Evolutionary conservation across 1,139 yeast genomes (phyloP).

Genomic region (Groenewaldozyma auringiensis): DNA sequence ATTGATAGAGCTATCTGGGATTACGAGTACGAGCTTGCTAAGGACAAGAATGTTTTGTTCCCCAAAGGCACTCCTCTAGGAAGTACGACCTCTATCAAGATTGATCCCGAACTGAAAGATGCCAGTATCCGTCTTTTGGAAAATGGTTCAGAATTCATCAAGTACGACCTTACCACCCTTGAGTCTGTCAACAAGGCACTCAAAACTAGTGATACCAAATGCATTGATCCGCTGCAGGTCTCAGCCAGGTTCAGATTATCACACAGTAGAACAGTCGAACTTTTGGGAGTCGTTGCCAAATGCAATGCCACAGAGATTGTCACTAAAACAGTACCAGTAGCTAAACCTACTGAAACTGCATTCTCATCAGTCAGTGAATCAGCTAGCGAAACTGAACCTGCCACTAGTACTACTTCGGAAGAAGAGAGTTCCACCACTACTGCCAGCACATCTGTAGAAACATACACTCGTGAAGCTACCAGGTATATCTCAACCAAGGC

Average conservation of each 20-base stretch:
- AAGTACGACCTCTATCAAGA: slow-evolving; percentile 9
- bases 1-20: slow-evolving; percentile 46
- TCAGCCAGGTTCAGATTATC: slow-evolving; percentile 23
- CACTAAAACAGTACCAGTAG: neutral
- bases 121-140: slow-evolving; percentile 46
- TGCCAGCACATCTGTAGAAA: neutral
- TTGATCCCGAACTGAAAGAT: slow-evolving; percentile 17
- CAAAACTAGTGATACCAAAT: slow-evolving; percentile 16
- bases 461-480: neutral
- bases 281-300: slow-evolving; percentile 16
- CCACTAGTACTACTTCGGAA: slow-evolving; percentile 4
- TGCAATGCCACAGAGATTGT: slow-evolving; percentile 12
- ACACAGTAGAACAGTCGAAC: slow-evolving; percentile 24
- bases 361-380: neutral
- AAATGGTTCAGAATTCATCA: slow-evolving; percentile 43
- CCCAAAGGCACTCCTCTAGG: slow-evolving; percentile 27
- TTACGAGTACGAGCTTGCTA: slow-evolving; percentile 27
- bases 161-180: slow-evolving; percentile 25
- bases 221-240: slow-evolving; percentile 11
- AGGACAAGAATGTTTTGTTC: slow-evolving; percentile 20
- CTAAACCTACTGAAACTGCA: neutral
- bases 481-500: slow-evolving; percentile 13
- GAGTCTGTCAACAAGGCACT: slow-evolving; percentile 19
- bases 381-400: slow-evolving; percentile 6
- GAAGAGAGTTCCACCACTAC: slow-evolving; percentile 1